A percentile compares a stretch with the other conserved stretches of the same genome.
Conservation (phyloP, 73 alveolate genomes). For the Effrenium voratum region DNA sequence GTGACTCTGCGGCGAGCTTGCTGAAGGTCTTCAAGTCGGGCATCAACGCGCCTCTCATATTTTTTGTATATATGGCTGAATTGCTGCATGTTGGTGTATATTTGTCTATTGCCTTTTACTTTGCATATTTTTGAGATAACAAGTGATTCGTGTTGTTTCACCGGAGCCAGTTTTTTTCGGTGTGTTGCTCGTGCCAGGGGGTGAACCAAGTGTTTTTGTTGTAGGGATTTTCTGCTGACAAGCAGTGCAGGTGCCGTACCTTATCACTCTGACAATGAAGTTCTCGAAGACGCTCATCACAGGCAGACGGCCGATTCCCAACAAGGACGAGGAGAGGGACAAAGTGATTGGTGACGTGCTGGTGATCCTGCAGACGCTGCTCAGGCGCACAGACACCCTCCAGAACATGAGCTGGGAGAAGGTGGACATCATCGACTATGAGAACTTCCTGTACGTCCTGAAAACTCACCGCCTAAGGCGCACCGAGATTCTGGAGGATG, state of each 20-base stretch:
- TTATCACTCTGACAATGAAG: constrained; percentile 70
- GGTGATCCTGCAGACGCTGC: constrained; percentile 60
- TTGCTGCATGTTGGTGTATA: too few species aligned
- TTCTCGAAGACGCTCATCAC: constrained; percentile 62
- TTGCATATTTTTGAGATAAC: too few species aligned
- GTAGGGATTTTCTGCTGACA: too few species aligned
- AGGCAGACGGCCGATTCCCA: constrained; percentile 55
- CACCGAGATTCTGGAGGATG: constrained; percentile 34
- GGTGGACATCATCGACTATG: constrained; percentile 87
- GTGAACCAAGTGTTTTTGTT: too few species aligned
- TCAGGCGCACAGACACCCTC: constrained; percentile 55
- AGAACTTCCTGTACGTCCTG: constrained; percentile 40
- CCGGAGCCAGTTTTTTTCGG: too few species aligned
- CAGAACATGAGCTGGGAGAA: constrained; percentile 72
- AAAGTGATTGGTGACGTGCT: constrained; percentile 63
- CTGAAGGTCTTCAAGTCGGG: constrained; percentile 79
- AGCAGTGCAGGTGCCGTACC: constrained; percentile 19
- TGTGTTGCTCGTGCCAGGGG: too few species aligned
- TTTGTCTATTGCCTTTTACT: too few species aligned
- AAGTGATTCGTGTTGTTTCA: too few species aligned
- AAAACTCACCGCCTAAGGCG: constrained; percentile 36
- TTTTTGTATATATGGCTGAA: too few species aligned
- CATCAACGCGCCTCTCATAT: too few species aligned
- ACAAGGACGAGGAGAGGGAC: constrained; percentile 32
- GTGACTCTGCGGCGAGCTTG: constrained; percentile 54